phyloP scores from a whole-genome alignment of 495 filamentous ascomycete genomes.

The Rhypophila decipiens region DNA sequence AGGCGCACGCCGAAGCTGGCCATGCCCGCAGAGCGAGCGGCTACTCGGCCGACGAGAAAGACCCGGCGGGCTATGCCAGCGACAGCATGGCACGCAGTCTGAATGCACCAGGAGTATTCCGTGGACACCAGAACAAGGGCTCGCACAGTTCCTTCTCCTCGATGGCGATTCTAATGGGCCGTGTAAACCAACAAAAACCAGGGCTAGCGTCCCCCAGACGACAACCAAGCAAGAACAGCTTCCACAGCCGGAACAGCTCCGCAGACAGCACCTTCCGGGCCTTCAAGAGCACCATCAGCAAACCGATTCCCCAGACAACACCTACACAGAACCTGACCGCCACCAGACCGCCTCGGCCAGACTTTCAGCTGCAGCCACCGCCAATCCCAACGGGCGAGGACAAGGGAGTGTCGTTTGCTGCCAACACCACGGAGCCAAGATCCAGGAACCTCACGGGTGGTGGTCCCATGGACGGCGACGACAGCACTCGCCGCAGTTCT shows the following conservation, averaged over 20 bases:
- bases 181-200: conserved; percentile 34
- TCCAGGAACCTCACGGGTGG: conserved; percentile 22
- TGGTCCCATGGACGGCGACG: conserved; percentile 15
- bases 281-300: conserved; percentile 49
- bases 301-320: conserved; percentile 40
- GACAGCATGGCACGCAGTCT: conserved; percentile 49
- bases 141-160: conserved; percentile 49
- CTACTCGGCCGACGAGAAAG: conserved; percentile 43
- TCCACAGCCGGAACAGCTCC: conserved; percentile 35
- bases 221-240: conserved; percentile 44
- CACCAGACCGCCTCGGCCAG: conserved; percentile 3
- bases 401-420: conserved; percentile 35
- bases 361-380: conserved; percentile 17
- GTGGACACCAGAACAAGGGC: conserved; percentile 38
- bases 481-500: conserved; percentile 44
- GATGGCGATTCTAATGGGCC: conserved; percentile 51
- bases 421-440: conserved; percentile 29
- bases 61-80: conserved; percentile 42
- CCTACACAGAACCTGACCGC: conserved; percentile 12
- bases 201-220: conserved; percentile 28
- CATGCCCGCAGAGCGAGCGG: conserved; percentile 46
- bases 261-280: conserved; percentile 44
- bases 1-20: conserved; percentile 39
- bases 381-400: conserved; percentile 20
- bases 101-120: conserved; percentile 26